These are phyloP conservation scores for Acanthamoeba healyi DNA, from an alignment of 208 protist genomes.

Conservation along the genomic window DNA sequence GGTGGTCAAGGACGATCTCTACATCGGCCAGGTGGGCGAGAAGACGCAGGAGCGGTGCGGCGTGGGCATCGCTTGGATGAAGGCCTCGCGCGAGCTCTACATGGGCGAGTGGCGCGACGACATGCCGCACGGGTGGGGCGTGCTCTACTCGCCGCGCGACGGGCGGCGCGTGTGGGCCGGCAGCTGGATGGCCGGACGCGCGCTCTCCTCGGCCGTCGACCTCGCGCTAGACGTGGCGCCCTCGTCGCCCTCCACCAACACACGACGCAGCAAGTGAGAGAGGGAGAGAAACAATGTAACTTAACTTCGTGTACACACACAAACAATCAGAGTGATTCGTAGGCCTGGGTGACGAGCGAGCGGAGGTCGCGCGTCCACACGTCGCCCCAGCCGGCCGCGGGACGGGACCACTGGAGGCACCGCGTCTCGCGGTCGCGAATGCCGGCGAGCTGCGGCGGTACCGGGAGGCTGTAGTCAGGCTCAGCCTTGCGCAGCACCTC, in stretches of 20 bases:
- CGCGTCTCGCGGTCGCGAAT: conserved; percentile 25
- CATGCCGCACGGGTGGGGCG: conserved; percentile 54
- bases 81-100: conserved; percentile 48
- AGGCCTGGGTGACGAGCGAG: neutral
- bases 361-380: conserved; percentile 20
- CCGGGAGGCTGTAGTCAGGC: neutral
- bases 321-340: neutral
- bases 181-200: conserved; percentile 36
- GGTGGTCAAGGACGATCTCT: conserved; percentile 54
- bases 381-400: neutral
- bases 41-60: neutral
- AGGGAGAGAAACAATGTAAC: too few species aligned
- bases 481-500: neutral
- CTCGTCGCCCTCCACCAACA: neutral
- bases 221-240: conserved; percentile 15
- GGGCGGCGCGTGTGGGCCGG: conserved; percentile 48
- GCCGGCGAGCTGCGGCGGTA: conserved; percentile 50
- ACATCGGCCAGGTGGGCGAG: conserved; percentile 24
- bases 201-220: conserved; percentile 9
- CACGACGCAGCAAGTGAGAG: conserved; percentile 47
- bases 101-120: conserved; percentile 66
- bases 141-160: conserved; percentile 46
- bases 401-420: conserved; percentile 34
- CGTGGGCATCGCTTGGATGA: conserved; percentile 66
- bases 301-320: too few species aligned